Evolutionary conservation across 73 alveolate species (phyloP).

Genomic region (Breviolum minutum): DNA sequence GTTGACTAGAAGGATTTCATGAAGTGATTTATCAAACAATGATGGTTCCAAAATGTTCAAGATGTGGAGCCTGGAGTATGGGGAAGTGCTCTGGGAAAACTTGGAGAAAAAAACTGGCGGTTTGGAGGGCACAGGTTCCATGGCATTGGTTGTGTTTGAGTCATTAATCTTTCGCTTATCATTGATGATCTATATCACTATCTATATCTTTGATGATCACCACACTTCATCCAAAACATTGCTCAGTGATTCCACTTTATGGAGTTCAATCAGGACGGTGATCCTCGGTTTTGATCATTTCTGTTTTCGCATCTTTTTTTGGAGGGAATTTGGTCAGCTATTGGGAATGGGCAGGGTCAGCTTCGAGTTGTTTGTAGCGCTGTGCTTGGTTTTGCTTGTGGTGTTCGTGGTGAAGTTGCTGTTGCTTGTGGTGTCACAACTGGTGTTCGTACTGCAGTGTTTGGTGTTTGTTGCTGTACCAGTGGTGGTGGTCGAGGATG

Average conservation of each 20-base stretch:
- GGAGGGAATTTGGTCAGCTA: background rate
- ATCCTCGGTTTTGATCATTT: background rate
- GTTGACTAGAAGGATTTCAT: background rate
- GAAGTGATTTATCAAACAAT: background rate
- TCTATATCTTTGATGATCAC: background rate
- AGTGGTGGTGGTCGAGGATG: background rate
- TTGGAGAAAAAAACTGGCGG: background rate
- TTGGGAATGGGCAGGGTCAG: background rate
- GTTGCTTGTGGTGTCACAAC: background rate
- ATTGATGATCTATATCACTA: background rate
- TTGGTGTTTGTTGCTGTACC: background rate
- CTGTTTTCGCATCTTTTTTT: background rate
- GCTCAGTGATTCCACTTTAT: background rate
- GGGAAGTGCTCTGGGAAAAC: background rate
- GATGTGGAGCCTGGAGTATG: background rate
- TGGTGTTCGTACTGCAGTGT: background rate
- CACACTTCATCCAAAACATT: background rate
- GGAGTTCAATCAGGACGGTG: background rate
- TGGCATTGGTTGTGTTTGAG: background rate
- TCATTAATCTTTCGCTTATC: no score
- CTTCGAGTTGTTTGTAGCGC: no score
- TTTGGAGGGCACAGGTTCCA: background rate
- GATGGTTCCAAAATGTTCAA: background rate
- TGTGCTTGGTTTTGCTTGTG: background rate
- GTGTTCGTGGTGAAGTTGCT: background rate